Percentiles rank a stretch among this genome's conserved stretches.
Evolutionary conservation across 306 rosid genomes (phyloP).

Genomic region (Hippophae rhamnoides): DNA sequence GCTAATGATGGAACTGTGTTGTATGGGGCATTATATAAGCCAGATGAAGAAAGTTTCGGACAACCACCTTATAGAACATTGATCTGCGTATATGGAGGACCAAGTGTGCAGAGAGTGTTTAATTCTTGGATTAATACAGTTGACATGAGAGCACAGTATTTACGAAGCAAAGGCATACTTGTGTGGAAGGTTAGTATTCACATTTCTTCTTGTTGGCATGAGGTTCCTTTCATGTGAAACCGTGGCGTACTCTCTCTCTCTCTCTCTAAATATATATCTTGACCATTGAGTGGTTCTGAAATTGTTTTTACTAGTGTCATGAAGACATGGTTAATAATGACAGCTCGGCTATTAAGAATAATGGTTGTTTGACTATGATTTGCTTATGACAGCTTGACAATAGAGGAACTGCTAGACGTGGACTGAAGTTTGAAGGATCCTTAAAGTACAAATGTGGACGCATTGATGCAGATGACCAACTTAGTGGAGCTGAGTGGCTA

Average conservation of each 20-base stretch:
- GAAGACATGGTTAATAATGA: too few relatives aligned
- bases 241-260: background rate
- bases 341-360: too few relatives aligned
- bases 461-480: slow-evolving; percentile 81
- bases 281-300: too few relatives aligned
- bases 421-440: slow-evolving; percentile 72
- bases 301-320: too few relatives aligned
- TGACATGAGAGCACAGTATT: slow-evolving; percentile 86
- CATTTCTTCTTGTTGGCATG: background rate
- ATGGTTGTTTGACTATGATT: background rate
- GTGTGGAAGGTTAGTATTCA: slow-evolving; percentile 83
- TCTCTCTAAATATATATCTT: too few relatives aligned
- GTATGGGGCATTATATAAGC: slow-evolving; percentile 77
- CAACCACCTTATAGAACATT: slow-evolving; percentile 92
- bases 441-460: slow-evolving; percentile 53
- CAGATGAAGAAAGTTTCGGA: slow-evolving; percentile 65
- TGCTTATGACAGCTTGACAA: slow-evolving; percentile 66
- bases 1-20: slow-evolving; percentile 56
- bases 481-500: slow-evolving; percentile 87
- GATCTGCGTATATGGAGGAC: slow-evolving; percentile 90
- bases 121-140: slow-evolving; percentile 79
- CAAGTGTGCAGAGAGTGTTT: slow-evolving; percentile 71
- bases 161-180: slow-evolving; percentile 74
- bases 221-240: slow-evolving; percentile 7
- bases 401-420: slow-evolving; percentile 85